Evolutionary conservation across 2,329 filamentous ascomycete genomes (phyloP).

Genomic region (Apiospora aurea): DNA sequence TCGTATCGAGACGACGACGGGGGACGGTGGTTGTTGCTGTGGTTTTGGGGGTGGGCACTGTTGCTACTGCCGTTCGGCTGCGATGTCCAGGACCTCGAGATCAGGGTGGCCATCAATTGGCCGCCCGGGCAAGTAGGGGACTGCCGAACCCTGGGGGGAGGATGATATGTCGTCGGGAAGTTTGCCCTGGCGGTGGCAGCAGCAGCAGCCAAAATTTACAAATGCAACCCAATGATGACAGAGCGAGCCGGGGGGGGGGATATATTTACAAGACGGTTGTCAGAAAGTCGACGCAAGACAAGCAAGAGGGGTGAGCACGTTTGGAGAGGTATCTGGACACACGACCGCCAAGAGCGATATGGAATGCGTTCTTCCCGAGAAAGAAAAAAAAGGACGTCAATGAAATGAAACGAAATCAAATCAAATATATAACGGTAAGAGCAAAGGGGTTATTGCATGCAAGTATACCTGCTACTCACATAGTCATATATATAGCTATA

Average conservation of each 20-base stretch:
- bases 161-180: slow-evolving; percentile 4
- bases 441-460: background rate
- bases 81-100: slow-evolving; percentile 17
- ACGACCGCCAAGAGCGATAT: background rate
- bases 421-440: background rate
- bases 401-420: background rate
- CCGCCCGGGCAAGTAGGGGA: slow-evolving; percentile 22
- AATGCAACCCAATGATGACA: slow-evolving; percentile 8
- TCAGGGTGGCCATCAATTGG: slow-evolving; percentile 26
- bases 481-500: background rate
- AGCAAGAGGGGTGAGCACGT: background rate
- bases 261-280: background rate
- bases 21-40: background rate
- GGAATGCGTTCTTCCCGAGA: background rate
- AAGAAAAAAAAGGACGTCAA: background rate
- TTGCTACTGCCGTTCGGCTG: slow-evolving; percentile 3
- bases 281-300: slow-evolving; percentile 7
- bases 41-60: background rate
- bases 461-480: slow-evolving; percentile 17
- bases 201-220: background rate
- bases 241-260: background rate
- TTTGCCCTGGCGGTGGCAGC: slow-evolving; percentile 20
- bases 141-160: slow-evolving; percentile 16
- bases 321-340: background rate
- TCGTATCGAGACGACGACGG: background rate